phyloP scores from a whole-genome alignment of 2,329 filamentous ascomycete species.

The Aaosphaeria pasadenensis region DNA sequence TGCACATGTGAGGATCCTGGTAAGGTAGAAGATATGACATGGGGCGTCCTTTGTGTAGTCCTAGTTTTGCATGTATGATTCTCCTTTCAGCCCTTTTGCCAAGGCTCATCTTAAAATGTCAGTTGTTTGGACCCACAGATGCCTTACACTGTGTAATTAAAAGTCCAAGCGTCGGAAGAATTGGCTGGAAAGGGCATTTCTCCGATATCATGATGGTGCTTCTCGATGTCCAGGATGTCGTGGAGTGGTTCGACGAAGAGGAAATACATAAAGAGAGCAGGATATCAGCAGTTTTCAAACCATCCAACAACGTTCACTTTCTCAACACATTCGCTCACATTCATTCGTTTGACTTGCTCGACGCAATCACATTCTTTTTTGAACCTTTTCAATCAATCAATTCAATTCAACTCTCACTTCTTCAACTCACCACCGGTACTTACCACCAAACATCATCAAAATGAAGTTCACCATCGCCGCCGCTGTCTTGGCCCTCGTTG shows the following conservation, averaged over 20 bases:
- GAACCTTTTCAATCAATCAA: neutral
- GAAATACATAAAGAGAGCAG: neutral
- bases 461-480: slow-evolving; percentile 33
- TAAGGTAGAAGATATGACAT: no score
- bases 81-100: no score
- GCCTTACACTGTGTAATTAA: no score
- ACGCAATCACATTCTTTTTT: slow-evolving; percentile 1
- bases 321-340: slow-evolving; percentile 1
- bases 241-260: neutral
- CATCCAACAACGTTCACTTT: neutral
- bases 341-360: slow-evolving; percentile 2
- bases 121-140: no score
- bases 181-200: no score
- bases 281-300: neutral
- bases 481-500: slow-evolving; percentile 23
- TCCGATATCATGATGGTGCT: no score
- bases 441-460: slow-evolving; percentile 10
- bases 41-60: no score
- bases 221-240: no score
- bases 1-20: no score
- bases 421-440: neutral
- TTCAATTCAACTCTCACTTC: slow-evolving; percentile 1
- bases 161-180: no score
- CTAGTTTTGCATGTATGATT: no score
- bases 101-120: no score